These are phyloP conservation scores for Penicillium cinerascens DNA, from an alignment of 495 filamentous ascomycete genomes.

Conservation along the genomic window DNA sequence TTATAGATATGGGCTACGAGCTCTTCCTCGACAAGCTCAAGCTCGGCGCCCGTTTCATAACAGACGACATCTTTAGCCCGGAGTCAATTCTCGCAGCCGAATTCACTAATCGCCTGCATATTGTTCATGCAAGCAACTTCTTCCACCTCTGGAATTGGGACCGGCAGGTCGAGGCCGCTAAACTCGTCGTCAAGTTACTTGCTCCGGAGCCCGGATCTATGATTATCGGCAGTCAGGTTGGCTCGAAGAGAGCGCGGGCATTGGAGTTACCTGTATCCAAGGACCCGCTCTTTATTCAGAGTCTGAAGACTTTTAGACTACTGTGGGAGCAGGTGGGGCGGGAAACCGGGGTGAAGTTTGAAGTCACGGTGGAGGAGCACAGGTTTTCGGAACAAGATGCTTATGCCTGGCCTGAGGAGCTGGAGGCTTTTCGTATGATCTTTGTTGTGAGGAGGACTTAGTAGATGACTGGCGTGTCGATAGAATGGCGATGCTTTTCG, in stretches of 20 bases:
- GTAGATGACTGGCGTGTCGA: too few relatives aligned
- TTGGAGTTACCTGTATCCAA: not conserved
- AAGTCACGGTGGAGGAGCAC: not conserved
- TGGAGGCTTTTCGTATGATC: not conserved
- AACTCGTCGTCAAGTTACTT: conserved; percentile 25
- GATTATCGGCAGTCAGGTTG: conserved; percentile 5
- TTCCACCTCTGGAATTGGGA: conserved; percentile 52
- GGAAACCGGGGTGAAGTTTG: not conserved
- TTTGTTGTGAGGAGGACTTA: not conserved
- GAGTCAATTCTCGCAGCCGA: too few relatives aligned
- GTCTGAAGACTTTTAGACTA: conserved; percentile 18
- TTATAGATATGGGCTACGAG: too few relatives aligned
- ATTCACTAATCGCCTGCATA: too few relatives aligned
- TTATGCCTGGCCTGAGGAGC: conserved; percentile 1
- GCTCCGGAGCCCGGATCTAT: not conserved
- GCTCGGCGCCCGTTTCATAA: too few relatives aligned
- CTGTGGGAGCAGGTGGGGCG: not conserved
- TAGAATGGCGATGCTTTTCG: too few relatives aligned
- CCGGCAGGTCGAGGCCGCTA: conserved; percentile 42
- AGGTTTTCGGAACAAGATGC: not conserved
- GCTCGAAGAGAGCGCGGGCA: not conserved
- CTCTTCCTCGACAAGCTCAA: too few relatives aligned
- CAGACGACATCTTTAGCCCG: too few relatives aligned
- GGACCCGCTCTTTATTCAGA: not conserved
- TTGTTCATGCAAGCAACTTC: conserved; percentile 48